Evolutionary conservation across 495 filamentous ascomycete genomes (phyloP).

Genomic region (Penicillium robsamsonii): DNA sequence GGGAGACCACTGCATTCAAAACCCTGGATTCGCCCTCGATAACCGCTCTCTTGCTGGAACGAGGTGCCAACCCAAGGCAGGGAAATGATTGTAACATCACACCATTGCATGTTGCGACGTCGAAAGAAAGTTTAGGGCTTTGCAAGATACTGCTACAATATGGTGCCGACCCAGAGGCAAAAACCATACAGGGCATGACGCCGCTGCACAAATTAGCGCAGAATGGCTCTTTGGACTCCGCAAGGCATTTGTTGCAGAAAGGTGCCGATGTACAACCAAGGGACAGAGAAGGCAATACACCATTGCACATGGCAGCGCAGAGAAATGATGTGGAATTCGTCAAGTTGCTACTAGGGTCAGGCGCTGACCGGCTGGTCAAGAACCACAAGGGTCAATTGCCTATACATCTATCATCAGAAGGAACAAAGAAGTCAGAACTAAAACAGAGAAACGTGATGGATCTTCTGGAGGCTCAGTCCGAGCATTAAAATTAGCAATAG

Average conservation of each 20-base stretch:
- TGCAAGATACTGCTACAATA: constrained; percentile 1
- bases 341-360: neutral
- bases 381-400: neutral
- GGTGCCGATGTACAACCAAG: constrained; percentile 2
- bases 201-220: constrained; percentile 1
- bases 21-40: neutral
- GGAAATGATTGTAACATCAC: neutral
- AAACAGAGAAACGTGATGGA: neutral
- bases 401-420: neutral
- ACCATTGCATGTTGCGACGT: neutral
- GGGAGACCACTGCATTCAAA: neutral
- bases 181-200: neutral
- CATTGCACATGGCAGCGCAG: constrained; percentile 1
- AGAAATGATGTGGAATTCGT: neutral
- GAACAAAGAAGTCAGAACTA: neutral
- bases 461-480: neutral
- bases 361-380: neutral
- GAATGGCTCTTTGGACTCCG: neutral
- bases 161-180: neutral
- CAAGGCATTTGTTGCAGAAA: neutral
- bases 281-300: neutral
- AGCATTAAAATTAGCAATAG: neutral
- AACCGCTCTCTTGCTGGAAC: neutral
- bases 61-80: neutral
- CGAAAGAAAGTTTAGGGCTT: neutral